These are phyloP conservation scores for Cyclocybe cylindracea DNA, from an alignment of 768 basidiomycete species.

Conservation along the genomic window DNA sequence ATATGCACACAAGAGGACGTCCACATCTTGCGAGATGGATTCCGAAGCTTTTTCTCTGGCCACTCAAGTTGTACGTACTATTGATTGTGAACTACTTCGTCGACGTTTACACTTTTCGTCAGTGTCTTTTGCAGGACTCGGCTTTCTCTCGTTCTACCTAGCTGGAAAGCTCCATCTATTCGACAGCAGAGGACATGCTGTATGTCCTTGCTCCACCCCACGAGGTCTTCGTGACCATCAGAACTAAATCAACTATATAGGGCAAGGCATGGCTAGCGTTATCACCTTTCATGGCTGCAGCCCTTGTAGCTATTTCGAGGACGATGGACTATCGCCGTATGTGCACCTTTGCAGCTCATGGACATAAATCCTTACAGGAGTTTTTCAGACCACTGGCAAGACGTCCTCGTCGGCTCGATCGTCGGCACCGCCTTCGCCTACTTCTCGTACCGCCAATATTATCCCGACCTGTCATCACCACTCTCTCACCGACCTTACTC, in stretches of 20 bases:
- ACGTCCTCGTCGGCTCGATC: constrained; percentile 78
- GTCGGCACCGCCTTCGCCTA: constrained; percentile 73
- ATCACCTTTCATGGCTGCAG: constrained; percentile 74
- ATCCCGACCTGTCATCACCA: constrained; percentile 66
- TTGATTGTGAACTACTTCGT: background rate
- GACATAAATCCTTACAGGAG: background rate
- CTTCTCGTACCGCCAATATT: constrained; percentile 84
- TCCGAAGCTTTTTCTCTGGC: constrained; percentile 90
- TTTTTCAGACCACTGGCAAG: constrained; percentile 83
- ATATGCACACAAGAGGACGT: constrained; percentile 78
- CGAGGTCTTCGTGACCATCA: background rate
- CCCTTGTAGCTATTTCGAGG: constrained; percentile 79
- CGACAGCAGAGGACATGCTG: constrained; percentile 74
- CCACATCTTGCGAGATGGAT: constrained; percentile 73
- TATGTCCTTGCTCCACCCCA: constrained; percentile 29
- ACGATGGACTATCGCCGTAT: constrained; percentile 91
- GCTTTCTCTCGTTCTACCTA: constrained; percentile 85
- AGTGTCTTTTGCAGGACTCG: constrained; percentile 94
- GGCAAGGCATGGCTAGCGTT: constrained; percentile 85
- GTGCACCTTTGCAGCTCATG: constrained; percentile 22
- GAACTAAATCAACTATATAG: constrained; percentile 27
- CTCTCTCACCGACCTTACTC: constrained; percentile 70
- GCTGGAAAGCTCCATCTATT: constrained; percentile 94
- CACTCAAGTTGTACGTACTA: constrained; percentile 76
- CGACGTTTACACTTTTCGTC: constrained; percentile 4